phyloP scores from a whole-genome alignment of 805 yeast species.

The Saturnispora saitoi region DNA sequence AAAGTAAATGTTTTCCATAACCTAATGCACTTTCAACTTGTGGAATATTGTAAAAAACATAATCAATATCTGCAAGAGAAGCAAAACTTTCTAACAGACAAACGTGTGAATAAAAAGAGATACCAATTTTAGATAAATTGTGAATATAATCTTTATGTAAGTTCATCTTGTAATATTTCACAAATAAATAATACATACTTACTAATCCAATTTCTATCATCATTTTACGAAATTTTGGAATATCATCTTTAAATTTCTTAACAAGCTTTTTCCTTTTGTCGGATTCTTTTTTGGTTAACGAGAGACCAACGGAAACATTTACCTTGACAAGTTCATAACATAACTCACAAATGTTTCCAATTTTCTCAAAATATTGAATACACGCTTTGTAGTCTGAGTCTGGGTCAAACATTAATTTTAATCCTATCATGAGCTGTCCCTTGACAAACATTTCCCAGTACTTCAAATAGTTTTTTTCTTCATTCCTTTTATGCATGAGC shows the following conservation, averaged over 20 bases:
- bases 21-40: neutral
- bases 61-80: neutral
- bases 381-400: neutral
- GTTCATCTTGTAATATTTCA: neutral
- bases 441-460: constrained; percentile 1
- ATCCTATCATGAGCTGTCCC: neutral
- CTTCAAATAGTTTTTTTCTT: neutral
- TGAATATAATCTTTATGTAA: neutral
- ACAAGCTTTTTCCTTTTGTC: neutral
- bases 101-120: neutral
- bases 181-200: neutral
- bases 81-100: constrained; percentile 3
- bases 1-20: constrained; percentile 4
- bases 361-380: neutral
- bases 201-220: constrained; percentile 1
- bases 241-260: neutral
- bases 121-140: neutral
- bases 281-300: neutral
- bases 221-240: neutral
- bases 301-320: neutral
- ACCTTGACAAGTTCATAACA: constrained; percentile 3
- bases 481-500: neutral
- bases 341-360: neutral
- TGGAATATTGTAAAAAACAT: neutral
- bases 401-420: neutral